Conservation (phyloP, 805 yeast genomes). For the Starmerella floris region DNA sequence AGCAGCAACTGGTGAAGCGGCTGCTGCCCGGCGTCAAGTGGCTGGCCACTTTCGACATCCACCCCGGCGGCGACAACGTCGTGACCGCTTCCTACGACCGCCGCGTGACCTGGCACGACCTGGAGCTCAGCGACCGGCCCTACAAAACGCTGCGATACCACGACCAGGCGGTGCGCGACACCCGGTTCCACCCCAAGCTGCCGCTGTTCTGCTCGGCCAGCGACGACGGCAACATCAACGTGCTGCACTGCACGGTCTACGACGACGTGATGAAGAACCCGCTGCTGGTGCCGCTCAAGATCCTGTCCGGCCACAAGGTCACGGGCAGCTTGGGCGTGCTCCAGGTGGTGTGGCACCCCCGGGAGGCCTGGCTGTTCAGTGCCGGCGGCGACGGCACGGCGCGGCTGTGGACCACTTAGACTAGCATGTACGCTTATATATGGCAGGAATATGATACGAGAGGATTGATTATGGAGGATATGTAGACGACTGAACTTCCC, state of each 20-base stretch:
- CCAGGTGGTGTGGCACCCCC: conserved; percentile 88
- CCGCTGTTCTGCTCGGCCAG: conserved; percentile 91
- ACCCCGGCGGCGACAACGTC: conserved; percentile 91
- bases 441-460: no score
- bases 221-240: conserved; percentile 86
- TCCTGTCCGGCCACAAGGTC: conserved; percentile 78
- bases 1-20: conserved; percentile 71
- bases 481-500: no score
- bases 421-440: background rate
- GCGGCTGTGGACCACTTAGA: conserved; percentile 81
- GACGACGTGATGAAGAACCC: conserved; percentile 94
- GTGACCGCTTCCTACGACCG: conserved; percentile 88
- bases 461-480: no score
- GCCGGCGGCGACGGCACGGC: conserved; percentile 97
- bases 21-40: conserved; percentile 91
- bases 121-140: conserved; percentile 78
- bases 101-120: conserved; percentile 93
- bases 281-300: conserved; percentile 86
- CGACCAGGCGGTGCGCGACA: conserved; percentile 82
- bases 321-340: conserved; percentile 73
- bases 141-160: conserved; percentile 93
- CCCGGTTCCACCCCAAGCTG: conserved; percentile 70
- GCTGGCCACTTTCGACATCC: conserved; percentile 82
- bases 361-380: conserved; percentile 94
- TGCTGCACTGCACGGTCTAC: conserved; percentile 92